These are phyloP conservation scores for Petrea volubilis DNA, from an alignment of 257 asterid genomes.

Conservation along the genomic window DNA sequence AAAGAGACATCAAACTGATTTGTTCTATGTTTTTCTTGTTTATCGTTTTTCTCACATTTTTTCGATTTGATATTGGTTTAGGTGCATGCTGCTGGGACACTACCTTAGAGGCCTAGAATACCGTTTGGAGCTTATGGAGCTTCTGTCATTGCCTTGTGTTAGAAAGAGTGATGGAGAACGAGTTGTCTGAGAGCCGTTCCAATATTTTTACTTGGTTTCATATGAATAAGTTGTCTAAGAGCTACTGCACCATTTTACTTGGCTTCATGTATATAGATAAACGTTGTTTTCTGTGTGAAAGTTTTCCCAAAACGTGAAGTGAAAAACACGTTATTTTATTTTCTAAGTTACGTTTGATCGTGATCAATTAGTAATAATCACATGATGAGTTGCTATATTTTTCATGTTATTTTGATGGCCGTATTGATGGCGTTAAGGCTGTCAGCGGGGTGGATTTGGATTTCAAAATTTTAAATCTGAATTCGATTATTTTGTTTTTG, in stretches of 20 bases:
- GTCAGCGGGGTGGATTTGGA: too few species aligned
- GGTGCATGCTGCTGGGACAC: slow-evolving; percentile 98
- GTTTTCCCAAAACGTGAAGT: background rate
- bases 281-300: background rate
- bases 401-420: too few species aligned
- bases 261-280: slow-evolving; percentile 14
- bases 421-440: too few species aligned
- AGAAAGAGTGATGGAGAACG: slow-evolving; percentile 36
- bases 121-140: slow-evolving; percentile 72
- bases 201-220: background rate
- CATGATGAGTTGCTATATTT: too few species aligned
- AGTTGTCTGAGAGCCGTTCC: slow-evolving; percentile 21
- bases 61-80: slow-evolving; percentile 22
- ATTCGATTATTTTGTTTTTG: too few species aligned
- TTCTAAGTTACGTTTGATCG: too few species aligned
- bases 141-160: slow-evolving; percentile 54
- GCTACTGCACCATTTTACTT: slow-evolving; percentile 4
- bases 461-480: too few species aligned
- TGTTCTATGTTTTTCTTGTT: background rate
- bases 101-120: slow-evolving; percentile 88
- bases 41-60: background rate
- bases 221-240: slow-evolving; percentile 4
- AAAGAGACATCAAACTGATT: too few species aligned
- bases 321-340: too few species aligned
- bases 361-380: too few species aligned